Evolutionary conservation across 1,284 basidiomycete species (phyloP).

Genomic region (Xerocomus amazonicus): DNA sequence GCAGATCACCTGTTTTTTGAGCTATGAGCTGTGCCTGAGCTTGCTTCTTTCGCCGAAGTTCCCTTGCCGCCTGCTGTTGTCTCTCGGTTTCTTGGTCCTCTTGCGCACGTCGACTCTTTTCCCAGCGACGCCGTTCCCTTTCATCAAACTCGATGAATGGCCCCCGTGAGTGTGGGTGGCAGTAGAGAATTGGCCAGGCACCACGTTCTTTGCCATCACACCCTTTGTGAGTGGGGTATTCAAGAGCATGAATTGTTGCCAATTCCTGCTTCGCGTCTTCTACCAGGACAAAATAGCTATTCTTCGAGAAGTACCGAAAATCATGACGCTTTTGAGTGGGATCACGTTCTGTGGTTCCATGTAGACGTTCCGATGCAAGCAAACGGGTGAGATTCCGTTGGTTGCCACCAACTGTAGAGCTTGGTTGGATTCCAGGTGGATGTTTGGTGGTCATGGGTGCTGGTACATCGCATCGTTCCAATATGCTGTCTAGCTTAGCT

Average conservation of each 20-base stretch:
- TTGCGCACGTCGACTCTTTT: conserved; percentile 53
- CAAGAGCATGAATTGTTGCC: conserved; percentile 64
- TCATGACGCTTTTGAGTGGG: conserved; percentile 83
- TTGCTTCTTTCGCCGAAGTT: conserved; percentile 43
- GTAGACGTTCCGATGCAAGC: conserved; percentile 82
- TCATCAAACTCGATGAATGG: conserved; percentile 74
- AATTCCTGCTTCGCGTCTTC: conserved; percentile 86
- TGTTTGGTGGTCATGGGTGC: conserved; percentile 26
- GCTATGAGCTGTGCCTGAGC: conserved; percentile 38
- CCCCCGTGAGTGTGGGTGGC: conserved; percentile 65
- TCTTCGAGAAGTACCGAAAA: conserved; percentile 84
- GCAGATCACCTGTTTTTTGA: conserved; percentile 55
- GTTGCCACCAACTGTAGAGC: conserved; percentile 23
- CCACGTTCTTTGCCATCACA: conserved; percentile 49
- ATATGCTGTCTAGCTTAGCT: conserved; percentile 69
- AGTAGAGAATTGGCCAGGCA: conserved; percentile 70
- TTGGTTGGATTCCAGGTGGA: conserved; percentile 25
- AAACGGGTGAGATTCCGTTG: conserved; percentile 57
- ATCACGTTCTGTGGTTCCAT: conserved; percentile 88
- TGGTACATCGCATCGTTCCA: conserved; percentile 55
- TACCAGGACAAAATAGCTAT: conserved; percentile 80
- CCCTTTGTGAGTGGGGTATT: conserved; percentile 55
- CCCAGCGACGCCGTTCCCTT: conserved; percentile 62
- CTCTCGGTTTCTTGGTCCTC: conserved; percentile 47
- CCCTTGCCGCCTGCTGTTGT: conserved; percentile 40